Percentiles rank a stretch among this genome's conserved stretches.
These are phyloP conservation scores for Leptomonas seymouri DNA, from an alignment of 208 protist species.

Conservation along the genomic window DNA sequence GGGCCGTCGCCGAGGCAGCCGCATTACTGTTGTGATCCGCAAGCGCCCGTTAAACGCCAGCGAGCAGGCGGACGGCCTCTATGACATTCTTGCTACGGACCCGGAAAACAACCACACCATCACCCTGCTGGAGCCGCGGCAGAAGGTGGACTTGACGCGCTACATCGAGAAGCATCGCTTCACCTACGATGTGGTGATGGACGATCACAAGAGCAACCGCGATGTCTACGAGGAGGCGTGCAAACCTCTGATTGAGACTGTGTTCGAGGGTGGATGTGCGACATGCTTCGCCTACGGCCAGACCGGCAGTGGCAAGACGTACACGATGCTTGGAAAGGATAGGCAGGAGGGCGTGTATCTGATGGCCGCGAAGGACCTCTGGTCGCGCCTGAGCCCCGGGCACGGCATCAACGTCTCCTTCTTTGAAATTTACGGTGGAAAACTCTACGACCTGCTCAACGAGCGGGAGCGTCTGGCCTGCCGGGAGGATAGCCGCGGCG, in stretches of 20 bases:
- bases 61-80: slow-evolving; percentile 80
- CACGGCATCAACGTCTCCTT: slow-evolving; percentile 74
- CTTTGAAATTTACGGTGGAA: slow-evolving; percentile 90
- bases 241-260: slow-evolving; percentile 90
- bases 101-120: slow-evolving; percentile 80
- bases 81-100: slow-evolving; percentile 91
- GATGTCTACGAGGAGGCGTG: slow-evolving; percentile 92
- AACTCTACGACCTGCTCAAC: slow-evolving; percentile 85
- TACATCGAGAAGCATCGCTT: slow-evolving; percentile 97
- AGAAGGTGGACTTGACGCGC: slow-evolving; percentile 96
- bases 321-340: slow-evolving; percentile 92
- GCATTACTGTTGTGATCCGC: slow-evolving; percentile 91
- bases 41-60: slow-evolving; percentile 87
- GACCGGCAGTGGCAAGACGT: slow-evolving; percentile 94
- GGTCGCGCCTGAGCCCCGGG: slow-evolving; percentile 65
- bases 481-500: slow-evolving; percentile 93
- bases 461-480: slow-evolving; percentile 81
- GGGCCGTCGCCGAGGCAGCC: slow-evolving; percentile 53
- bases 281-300: slow-evolving; percentile 95
- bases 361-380: slow-evolving; percentile 80
- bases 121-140: slow-evolving; percentile 84
- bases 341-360: slow-evolving; percentile 85
- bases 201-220: slow-evolving; percentile 90
- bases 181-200: slow-evolving; percentile 96
- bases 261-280: slow-evolving; percentile 90